Evolutionary conservation across 345 rosid genomes (phyloP), one percentile per base, ranked within the genome.

Genomic region (Eucalyptus erythrocorys): DNA sequence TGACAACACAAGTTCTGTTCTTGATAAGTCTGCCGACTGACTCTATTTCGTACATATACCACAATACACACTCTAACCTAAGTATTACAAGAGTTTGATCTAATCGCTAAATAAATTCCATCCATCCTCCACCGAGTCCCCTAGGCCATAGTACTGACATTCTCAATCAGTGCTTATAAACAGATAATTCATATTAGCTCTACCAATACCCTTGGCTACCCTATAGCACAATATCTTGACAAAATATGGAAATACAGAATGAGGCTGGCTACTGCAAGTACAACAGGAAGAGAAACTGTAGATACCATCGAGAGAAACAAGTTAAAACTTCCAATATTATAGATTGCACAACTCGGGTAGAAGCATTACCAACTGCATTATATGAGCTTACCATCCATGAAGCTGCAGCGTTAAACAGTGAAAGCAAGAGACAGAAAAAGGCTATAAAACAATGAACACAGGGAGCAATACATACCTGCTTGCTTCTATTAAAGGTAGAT

Each of bases 401-500:
- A 76, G 45, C 82, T 76, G 82, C 13, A 8, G 15, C 1, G 2
- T 87, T 51, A 66, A 68, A 61, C 80, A 2, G 84, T 40, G 47
- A 40, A 11, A 76, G 47, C 47, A 22, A 61, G 68, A 76, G 82
- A 21, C 30, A 76, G 82, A 2, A 24, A 76, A 40, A 76, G 47
- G 10, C 84, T 40, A 76, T 76, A 76, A 76, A 42, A 40, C 43
- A 22, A 76, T 13, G 9, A 76, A 43, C 22, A 49, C 53, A 53
- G 27, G 49, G 15, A 89, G 34, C 64, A 80, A 57, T 24, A 32
- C 59, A 80, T 61, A 93, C 94, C 93, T 92, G 93, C 94, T 93
- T 57, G 94, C 94, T 85, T 93, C 94, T 14, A 92, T 92, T 87
- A 93, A 89, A 48, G 94, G 93, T 79, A 93, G 90, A 66, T 93